Evolutionary conservation across 768 basidiomycete species (phyloP).

Genomic region (Phlebiopsis gigantea): DNA sequence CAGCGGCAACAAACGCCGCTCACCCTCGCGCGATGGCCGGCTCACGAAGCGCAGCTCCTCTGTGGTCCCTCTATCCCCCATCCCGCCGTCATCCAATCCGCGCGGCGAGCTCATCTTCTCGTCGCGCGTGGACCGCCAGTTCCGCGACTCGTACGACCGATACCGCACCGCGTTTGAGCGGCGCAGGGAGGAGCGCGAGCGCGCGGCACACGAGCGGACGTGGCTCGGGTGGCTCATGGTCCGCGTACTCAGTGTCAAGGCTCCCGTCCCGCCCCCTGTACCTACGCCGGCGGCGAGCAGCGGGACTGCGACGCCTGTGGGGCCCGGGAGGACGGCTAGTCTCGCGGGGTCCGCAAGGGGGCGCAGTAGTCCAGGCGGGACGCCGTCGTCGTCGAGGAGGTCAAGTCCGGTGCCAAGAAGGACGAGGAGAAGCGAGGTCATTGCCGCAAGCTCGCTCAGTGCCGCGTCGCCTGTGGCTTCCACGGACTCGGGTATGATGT

Average conservation of each 20-base stretch:
- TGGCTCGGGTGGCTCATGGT: slow-evolving; percentile 27
- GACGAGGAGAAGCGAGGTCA: background rate
- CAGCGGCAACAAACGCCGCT: slow-evolving; percentile 24
- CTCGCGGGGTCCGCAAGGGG: slow-evolving; percentile 10
- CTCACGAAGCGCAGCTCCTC: slow-evolving; percentile 35
- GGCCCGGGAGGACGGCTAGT: slow-evolving; percentile 5
- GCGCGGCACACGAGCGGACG: slow-evolving; percentile 27
- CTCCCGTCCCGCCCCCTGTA: slow-evolving; percentile 1
- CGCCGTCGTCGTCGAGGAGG: slow-evolving; percentile 18
- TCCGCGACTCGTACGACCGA: slow-evolving; percentile 89
- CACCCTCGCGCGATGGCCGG: slow-evolving; percentile 25
- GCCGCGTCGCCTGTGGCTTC: background rate
- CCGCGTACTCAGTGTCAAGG: slow-evolving; percentile 23
- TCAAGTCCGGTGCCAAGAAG: slow-evolving; percentile 21
- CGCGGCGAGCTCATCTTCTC: slow-evolving; percentile 97
- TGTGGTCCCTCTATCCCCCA: slow-evolving; percentile 56
- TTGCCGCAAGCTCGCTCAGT: slow-evolving; percentile 1
- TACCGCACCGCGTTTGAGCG: slow-evolving; percentile 87
- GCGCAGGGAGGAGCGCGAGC: slow-evolving; percentile 59
- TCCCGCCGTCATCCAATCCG: slow-evolving; percentile 84
- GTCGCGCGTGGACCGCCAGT: slow-evolving; percentile 72
- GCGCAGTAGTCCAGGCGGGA: slow-evolving; percentile 15
- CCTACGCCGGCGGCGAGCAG: background rate
- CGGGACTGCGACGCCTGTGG: slow-evolving; percentile 14
- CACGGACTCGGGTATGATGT: background rate